Evolutionary conservation across 108 stramenopile genomes (phyloP).

Genomic region (Fragilariopsis cylindrus): DNA sequence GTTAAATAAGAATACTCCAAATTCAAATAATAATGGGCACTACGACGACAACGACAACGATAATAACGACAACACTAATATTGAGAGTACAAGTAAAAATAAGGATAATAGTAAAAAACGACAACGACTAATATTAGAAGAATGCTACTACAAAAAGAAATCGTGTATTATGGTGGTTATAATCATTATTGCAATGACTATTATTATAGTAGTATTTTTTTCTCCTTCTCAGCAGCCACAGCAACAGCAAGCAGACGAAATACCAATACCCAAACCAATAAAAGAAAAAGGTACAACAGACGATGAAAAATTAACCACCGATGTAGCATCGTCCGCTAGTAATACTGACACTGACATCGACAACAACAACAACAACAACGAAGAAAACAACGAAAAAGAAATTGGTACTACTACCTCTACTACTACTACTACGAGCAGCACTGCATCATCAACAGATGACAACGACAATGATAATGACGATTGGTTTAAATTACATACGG

Average conservation of each 20-base stretch:
- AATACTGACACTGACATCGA: not conserved
- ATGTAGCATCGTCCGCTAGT: not conserved
- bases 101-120: not conserved
- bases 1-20: too few species aligned
- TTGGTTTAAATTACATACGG: constrained; percentile 14
- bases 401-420: not conserved
- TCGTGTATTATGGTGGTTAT: too few species aligned
- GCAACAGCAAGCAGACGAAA: too few species aligned
- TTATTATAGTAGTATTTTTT: too few species aligned
- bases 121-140: too few species aligned
- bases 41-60: not conserved
- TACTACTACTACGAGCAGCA: not conserved
- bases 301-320: too few species aligned
- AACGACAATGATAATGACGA: not conserved
- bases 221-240: too few species aligned
- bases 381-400: not conserved
- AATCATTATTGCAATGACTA: too few species aligned
- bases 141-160: too few species aligned
- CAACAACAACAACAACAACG: not conserved
- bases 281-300: too few species aligned
- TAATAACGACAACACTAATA: not conserved
- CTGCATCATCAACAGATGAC: not conserved
- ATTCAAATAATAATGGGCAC: not conserved
- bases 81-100: not conserved
- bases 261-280: too few species aligned